Percentiles rank a stretch among this genome's conserved stretches.
These are phyloP conservation scores for Henckelia pumila DNA, from an alignment of 257 asterid genomes.

Conservation along the genomic window DNA sequence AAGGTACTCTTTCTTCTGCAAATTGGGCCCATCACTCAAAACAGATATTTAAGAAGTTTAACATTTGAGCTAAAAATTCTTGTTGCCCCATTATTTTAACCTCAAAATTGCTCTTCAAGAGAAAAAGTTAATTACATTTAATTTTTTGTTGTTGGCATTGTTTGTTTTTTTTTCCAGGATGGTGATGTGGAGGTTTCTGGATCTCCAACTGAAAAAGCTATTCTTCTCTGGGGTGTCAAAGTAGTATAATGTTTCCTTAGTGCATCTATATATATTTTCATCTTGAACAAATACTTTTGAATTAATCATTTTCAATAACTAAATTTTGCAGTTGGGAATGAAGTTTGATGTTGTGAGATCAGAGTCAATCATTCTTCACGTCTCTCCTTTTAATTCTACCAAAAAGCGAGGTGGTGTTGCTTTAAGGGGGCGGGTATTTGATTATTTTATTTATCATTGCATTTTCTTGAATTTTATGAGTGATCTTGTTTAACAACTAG, in stretches of 20 bases:
- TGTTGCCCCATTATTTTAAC: slow-evolving; percentile 1
- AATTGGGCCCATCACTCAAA: neutral
- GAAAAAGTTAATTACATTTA: no score
- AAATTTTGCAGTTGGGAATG: slow-evolving; percentile 75
- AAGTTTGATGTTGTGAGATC: slow-evolving; percentile 71
- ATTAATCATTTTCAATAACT: slow-evolving; percentile 1
- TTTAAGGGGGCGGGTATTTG: slow-evolving; percentile 62
- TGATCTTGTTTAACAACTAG: neutral
- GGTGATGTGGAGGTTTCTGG: slow-evolving; percentile 84
- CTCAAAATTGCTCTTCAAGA: slow-evolving; percentile 12
- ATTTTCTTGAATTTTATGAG: neutral
- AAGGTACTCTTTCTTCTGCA: slow-evolving; percentile 48
- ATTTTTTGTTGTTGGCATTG: no score
- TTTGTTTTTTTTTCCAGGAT: slow-evolving; percentile 38
- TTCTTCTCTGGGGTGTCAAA: slow-evolving; percentile 93
- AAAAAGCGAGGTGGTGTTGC: slow-evolving; percentile 95
- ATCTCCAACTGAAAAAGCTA: slow-evolving; percentile 94
- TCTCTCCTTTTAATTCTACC: slow-evolving; percentile 89
- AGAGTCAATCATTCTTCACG: slow-evolving; percentile 79
- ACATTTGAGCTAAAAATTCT: slow-evolving; percentile 8
- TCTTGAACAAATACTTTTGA: slow-evolving; percentile 18
- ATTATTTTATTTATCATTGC: slow-evolving; percentile 5
- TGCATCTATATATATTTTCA: slow-evolving; percentile 10
- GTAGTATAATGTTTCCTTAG: slow-evolving; percentile 36
- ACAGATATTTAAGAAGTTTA: slow-evolving; percentile 12